phyloP scores from a whole-genome alignment of 2,329 filamentous ascomycete genomes.

The Cytospora mali region DNA sequence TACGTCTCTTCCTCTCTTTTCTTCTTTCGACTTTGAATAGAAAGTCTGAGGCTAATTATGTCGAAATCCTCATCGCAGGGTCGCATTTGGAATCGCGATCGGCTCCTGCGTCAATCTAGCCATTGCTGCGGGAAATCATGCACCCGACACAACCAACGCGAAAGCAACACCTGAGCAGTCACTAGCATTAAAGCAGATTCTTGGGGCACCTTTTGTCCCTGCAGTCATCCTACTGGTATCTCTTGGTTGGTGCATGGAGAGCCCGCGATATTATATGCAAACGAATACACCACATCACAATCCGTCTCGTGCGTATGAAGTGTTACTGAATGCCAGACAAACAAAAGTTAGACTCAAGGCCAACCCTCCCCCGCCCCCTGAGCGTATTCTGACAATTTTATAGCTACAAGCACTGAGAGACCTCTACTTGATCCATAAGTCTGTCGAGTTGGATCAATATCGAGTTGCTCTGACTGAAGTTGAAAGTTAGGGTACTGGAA shows the following conservation, averaged over 20 bases:
- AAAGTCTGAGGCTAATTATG: no score
- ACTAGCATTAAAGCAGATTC: conserved; percentile 37
- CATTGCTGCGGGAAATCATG: conserved; percentile 35
- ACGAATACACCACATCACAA: conserved; percentile 40
- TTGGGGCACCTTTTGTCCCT: conserved; percentile 42
- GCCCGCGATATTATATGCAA: conserved; percentile 44
- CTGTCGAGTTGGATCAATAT: conserved; percentile 32
- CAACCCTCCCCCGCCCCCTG: neutral
- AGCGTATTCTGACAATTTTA: neutral
- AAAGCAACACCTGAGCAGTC: conserved; percentile 18
- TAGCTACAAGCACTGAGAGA: conserved; percentile 46
- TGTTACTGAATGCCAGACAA: conserved; percentile 41
- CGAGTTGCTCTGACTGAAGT: neutral
- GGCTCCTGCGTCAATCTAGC: conserved; percentile 43
- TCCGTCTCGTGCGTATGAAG: conserved; percentile 39
- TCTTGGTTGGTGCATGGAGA: conserved; percentile 44
- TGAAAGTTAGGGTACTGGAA: neutral
- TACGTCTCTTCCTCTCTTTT: conserved; percentile 10
- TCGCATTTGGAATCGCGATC: conserved; percentile 42
- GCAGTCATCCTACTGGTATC: conserved; percentile 38
- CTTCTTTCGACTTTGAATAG: neutral
- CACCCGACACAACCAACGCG: neutral
- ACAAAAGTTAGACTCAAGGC: conserved; percentile 36
- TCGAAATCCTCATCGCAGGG: conserved; percentile 31
- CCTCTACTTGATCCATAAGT: conserved; percentile 44